Base-by-base conservation (phyloP, 805 yeast genomes). In the Metschnikowia noctiluminum region DNA sequence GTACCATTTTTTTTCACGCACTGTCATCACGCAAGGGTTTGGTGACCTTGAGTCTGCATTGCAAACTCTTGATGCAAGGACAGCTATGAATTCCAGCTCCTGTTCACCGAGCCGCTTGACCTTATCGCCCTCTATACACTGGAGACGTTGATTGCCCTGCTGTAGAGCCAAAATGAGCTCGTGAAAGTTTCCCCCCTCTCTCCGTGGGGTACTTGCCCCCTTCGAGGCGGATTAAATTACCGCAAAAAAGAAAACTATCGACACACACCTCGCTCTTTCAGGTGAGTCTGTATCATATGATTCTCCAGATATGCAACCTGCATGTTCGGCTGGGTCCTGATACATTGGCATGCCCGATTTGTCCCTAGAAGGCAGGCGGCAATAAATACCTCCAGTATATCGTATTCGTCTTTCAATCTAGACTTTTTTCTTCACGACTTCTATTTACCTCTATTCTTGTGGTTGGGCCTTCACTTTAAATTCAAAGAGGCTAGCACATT, bases 271-370 rank as follows among this genome's bases (percentile, higher is more conserved):
- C 38, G 37, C 14, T 28, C 26, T 41, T 32, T 35, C 32, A 36
- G 31, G 27, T 42, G 43, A 35, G 40, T 39, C 11, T 47, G 46
- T 42, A 47, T 38, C 46, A 42, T 47, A 47, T 47, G 46, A 42
- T 47, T 42, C 42, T 32, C 50, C 15, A 39, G 43, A 42, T 30
- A 45, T 41, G 46, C 45, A 14, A 40, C 42, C 50, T 47, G 50
- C 50, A 42, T 15, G 37, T 14, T 26, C 37, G 36, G n/a, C 27
- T 35, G 35, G 21, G 35, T 28, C 38, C 46, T 47, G 50, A 38
- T 42, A 47, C 50, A 47, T 42, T 41, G 49, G 43, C 38, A 47
- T 39, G 50, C 50, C 46, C 34, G 38, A 27, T 41, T 46, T 42
- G 41, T 35, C 39, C 42, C 37, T 34, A 32, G 15, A 16, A 31